Conservation (phyloP, 106 monocot species). For the Acanthochlamys bracteata region DNA sequence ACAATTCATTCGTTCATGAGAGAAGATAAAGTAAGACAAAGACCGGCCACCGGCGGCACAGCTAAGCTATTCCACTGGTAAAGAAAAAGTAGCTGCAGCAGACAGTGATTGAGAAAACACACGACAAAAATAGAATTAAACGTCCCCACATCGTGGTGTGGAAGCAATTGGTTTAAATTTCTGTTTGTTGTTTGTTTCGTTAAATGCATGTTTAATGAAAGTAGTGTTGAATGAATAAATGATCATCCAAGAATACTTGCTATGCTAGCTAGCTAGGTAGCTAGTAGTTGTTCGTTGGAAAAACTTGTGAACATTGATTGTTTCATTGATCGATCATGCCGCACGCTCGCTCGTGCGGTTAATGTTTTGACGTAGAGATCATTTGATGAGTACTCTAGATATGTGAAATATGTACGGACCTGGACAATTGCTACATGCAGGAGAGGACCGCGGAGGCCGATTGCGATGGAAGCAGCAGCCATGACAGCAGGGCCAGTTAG, state of each 20-base stretch:
- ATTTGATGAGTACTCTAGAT: too few relatives aligned
- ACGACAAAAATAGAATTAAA: too few relatives aligned
- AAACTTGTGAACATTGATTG: neutral
- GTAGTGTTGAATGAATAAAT: too few relatives aligned
- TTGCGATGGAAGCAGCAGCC: constrained; percentile 64
- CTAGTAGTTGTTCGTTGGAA: neutral
- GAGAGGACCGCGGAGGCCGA: constrained; percentile 61
- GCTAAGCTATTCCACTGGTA: neutral
- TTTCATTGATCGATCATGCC: neutral
- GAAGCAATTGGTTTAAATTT: too few relatives aligned
- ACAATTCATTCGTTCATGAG: neutral
- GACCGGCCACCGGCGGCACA: neutral
- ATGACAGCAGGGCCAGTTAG: constrained; percentile 75
- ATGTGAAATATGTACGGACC: constrained; percentile 17
- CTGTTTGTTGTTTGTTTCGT: too few relatives aligned
- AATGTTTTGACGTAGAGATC: neutral
- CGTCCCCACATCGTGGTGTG: too few relatives aligned
- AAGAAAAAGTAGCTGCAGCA: too few relatives aligned
- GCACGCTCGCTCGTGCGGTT: neutral
- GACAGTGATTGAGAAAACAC: too few relatives aligned
- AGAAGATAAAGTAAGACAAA: neutral
- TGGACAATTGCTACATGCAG: constrained; percentile 83
- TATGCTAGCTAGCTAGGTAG: too few relatives aligned
- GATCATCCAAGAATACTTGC: too few relatives aligned
- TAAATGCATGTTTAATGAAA: too few relatives aligned